Conservation (phyloP, 108 stramenopile species). For the Nitzschia putrida region DNA sequence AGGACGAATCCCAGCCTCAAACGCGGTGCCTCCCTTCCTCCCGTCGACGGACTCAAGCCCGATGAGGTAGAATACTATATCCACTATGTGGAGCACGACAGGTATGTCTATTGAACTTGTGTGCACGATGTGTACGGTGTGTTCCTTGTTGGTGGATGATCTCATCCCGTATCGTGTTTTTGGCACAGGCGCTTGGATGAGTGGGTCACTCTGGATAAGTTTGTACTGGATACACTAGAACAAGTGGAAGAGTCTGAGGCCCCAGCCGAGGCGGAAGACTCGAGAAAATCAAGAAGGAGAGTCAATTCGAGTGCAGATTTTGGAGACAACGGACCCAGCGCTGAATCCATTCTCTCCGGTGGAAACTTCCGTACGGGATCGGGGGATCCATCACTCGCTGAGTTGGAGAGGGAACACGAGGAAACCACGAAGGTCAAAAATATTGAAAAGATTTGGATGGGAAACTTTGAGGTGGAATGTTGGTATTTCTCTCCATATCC, state of each 20-base stretch:
- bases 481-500: constrained; percentile 99
- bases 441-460: constrained; percentile 92
- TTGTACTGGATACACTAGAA: constrained; percentile 62
- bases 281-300: constrained; percentile 17
- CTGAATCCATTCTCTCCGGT: constrained; percentile 34
- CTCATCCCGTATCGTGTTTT: constrained; percentile 1
- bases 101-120: constrained; percentile 32
- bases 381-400: constrained; percentile 63
- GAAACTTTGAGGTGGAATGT: constrained; percentile 86
- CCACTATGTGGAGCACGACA: constrained; percentile 82
- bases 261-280: constrained; percentile 14
- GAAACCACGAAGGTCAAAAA: constrained; percentile 99
- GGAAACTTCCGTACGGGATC: constrained; percentile 72
- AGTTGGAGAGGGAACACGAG: constrained; percentile 94
- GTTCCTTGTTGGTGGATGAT: neutral
- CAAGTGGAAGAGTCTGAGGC: constrained; percentile 18
- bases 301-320: neutral
- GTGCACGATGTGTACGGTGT: too few species aligned
- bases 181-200: constrained; percentile 72
- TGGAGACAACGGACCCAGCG: constrained; percentile 14
- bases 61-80: constrained; percentile 78
- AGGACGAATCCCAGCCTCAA: constrained; percentile 16
- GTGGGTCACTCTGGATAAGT: constrained; percentile 72
- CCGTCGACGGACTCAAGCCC: constrained; percentile 25
- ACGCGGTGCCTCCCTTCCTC: neutral